phyloP scores from a whole-genome alignment of 176 grass and related monocot species.

The Zea mays region DNA sequence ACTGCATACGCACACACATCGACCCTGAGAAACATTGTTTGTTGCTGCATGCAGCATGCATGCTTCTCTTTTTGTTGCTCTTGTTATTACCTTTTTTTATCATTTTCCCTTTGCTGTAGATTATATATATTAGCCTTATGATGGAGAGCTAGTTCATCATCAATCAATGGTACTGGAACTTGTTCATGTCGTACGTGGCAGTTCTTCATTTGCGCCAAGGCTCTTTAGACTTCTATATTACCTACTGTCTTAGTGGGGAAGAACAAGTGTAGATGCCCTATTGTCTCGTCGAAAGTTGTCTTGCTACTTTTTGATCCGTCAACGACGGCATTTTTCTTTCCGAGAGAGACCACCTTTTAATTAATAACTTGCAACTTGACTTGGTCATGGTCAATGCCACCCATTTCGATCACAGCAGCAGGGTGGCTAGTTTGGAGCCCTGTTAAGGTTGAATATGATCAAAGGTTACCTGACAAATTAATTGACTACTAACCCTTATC shows the following conservation, averaged over 20 bases:
- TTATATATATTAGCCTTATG: too few species aligned
- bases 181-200: conserved; percentile 1
- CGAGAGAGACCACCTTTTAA: background rate
- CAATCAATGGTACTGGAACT: too few species aligned
- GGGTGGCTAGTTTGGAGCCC: too few species aligned
- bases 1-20: conserved; percentile 29
- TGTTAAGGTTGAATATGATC: too few species aligned
- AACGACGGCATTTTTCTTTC: conserved; percentile 4
- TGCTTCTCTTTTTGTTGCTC: background rate
- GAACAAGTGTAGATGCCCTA: background rate
- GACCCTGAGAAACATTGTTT: too few species aligned
- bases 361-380: background rate
- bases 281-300: background rate
- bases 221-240: background rate
- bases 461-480: too few species aligned
- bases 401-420: too few species aligned
- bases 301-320: background rate
- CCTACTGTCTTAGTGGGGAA: conserved; percentile 31
- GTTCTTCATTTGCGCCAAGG: background rate
- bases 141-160: too few species aligned
- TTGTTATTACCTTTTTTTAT: background rate
- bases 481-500: too few species aligned
- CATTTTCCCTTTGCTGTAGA: background rate
- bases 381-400: background rate
- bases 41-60: background rate